phyloP scores from a whole-genome alignment of 345 rosid species.

The Passiflora organensis region DNA sequence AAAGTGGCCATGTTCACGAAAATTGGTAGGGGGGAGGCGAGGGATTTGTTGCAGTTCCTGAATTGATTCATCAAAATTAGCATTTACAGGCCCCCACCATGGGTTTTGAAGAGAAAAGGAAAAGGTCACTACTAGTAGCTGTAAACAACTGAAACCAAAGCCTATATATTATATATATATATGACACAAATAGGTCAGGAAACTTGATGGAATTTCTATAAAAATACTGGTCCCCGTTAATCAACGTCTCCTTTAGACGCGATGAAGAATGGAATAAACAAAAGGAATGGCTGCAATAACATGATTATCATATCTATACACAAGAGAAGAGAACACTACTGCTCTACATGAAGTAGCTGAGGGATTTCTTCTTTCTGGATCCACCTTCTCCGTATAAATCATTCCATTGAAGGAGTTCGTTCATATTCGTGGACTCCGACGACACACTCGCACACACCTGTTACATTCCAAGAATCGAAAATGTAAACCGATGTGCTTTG shows the following conservation, averaged over 20 bases:
- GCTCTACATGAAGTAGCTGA: slow-evolving; percentile 96
- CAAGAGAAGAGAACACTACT: neutral
- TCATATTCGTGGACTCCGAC: slow-evolving; percentile 91
- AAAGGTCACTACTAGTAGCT: slow-evolving; percentile 13
- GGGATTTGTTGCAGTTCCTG: neutral
- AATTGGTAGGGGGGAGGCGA: too few relatives aligned
- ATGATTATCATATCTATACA: slow-evolving; percentile 28
- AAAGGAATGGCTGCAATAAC: slow-evolving; percentile 28
- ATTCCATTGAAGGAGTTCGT: slow-evolving; percentile 92
- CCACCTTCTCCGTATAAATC: slow-evolving; percentile 98
- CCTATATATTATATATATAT: slow-evolving; percentile 38
- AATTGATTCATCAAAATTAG: neutral
- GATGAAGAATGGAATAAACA: slow-evolving; percentile 23
- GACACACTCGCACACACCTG: slow-evolving; percentile 98
- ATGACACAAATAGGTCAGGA: slow-evolving; percentile 5
- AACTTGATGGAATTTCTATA: slow-evolving; percentile 27
- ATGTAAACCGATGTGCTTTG: neutral
- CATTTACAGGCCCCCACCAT: neutral
- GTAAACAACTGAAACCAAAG: slow-evolving; percentile 1
- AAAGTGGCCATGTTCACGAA: too few relatives aligned
- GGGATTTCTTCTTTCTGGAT: slow-evolving; percentile 77
- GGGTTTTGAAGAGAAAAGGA: neutral
- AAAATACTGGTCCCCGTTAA: slow-evolving; percentile 11
- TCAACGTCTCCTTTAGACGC: slow-evolving; percentile 14
- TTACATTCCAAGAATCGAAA: neutral